phyloP scores from a whole-genome alignment of 495 filamentous ascomycete species.

The Aspergillus sclerotioniger region DNA sequence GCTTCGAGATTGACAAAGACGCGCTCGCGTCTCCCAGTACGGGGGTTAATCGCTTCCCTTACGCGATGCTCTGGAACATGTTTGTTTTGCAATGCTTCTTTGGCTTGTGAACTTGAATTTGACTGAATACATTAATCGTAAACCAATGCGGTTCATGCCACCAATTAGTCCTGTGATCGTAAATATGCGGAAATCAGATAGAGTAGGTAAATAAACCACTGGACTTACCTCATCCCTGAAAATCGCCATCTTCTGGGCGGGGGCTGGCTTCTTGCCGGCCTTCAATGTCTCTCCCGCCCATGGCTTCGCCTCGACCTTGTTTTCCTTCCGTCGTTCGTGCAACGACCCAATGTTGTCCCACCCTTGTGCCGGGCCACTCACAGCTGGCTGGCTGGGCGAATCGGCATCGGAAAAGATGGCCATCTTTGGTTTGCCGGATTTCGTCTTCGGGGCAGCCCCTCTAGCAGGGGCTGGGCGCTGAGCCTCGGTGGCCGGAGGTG shows the following conservation, averaged over 20 bases:
- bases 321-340: slow-evolving; percentile 90
- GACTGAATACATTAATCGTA: slow-evolving; percentile 60
- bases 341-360: slow-evolving; percentile 92
- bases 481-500: slow-evolving; percentile 51
- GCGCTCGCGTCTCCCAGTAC: slow-evolving; percentile 74
- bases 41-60: slow-evolving; percentile 74
- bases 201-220: slow-evolving; percentile 23
- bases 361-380: slow-evolving; percentile 57
- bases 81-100: slow-evolving; percentile 35
- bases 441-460: slow-evolving; percentile 53
- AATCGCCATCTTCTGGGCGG: slow-evolving; percentile 77
- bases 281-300: slow-evolving; percentile 93
- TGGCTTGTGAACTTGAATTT: slow-evolving; percentile 44
- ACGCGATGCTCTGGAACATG: slow-evolving; percentile 50
- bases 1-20: slow-evolving; percentile 82
- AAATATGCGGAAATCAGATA: slow-evolving; percentile 66
- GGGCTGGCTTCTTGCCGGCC: slow-evolving; percentile 72
- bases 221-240: slow-evolving; percentile 94
- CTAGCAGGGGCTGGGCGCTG: slow-evolving; percentile 42
- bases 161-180: slow-evolving; percentile 96
- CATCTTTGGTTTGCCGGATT: slow-evolving; percentile 72
- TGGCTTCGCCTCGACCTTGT: slow-evolving; percentile 78
- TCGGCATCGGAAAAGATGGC: slow-evolving; percentile 83
- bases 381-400: slow-evolving; percentile 41
- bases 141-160: slow-evolving; percentile 60